Conservation (phyloP, 495 filamentous ascomycete species). For the Penicillium manginii region DNA sequence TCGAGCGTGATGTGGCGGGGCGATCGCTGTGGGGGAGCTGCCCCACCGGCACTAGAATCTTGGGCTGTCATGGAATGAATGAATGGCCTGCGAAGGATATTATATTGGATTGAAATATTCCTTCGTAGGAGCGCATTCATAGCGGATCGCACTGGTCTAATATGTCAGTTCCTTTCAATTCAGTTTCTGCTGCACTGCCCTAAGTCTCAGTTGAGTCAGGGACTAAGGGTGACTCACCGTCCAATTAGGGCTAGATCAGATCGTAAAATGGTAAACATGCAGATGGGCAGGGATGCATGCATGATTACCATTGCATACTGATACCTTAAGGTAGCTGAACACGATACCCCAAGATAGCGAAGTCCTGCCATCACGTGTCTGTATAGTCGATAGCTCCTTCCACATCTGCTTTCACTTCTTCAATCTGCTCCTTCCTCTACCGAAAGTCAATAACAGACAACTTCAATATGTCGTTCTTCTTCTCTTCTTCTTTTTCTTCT, state of each 20-base stretch:
- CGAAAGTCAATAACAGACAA: not conserved
- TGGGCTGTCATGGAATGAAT: not conserved
- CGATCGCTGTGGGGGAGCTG: conserved; percentile 7
- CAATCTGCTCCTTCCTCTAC: not conserved
- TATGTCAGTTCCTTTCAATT: not conserved
- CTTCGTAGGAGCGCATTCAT: too few species aligned
- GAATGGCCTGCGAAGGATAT: not conserved
- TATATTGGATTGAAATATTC: not conserved
- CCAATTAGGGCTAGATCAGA: not conserved
- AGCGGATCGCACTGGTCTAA: not conserved
- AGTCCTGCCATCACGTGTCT: too few species aligned
- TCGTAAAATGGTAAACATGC: not conserved
- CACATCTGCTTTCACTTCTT: not conserved
- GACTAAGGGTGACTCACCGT: not conserved
- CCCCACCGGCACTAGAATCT: not conserved
- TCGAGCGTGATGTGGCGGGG: conserved; percentile 52
- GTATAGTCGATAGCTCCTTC: not conserved
- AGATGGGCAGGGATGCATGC: not conserved
- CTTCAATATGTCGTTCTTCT: not conserved
- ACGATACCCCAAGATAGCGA: too few species aligned
- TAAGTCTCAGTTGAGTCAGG: not conserved
- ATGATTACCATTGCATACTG: too few species aligned
- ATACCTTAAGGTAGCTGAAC: too few species aligned
- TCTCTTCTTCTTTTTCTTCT: not conserved
- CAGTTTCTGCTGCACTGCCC: not conserved